Base-by-base conservation (phyloP, 163 green algal species). In the Chlamydomonas reinhardtii region DNA sequence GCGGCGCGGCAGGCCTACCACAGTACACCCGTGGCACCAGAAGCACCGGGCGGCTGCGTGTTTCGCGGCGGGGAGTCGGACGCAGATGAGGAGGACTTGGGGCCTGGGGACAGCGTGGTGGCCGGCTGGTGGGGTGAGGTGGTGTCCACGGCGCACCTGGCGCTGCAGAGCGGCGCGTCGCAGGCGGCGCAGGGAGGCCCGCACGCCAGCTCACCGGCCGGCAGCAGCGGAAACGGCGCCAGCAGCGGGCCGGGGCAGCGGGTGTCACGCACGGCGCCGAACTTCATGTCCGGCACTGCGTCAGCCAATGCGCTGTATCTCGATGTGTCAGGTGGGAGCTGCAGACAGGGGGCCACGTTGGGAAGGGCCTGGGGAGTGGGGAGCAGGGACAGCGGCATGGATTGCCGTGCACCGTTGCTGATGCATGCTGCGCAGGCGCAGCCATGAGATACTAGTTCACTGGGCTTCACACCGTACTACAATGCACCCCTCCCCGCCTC, bases 301-400 rank as follows among this genome's bases (percentile, higher is more conserved):
- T 31, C 34, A 2, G 62, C 66, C 17, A 68, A 76, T 31, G 65
- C 65, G 31, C 24, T 84, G n/a, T 32, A n/a, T 20, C 48, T 84
- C 24, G 77, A 84, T 24, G 77, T 84, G 43, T 34, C 77, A 76
- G 77, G 77, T 84, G 69, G 2, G 65, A 4, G n/a, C 62, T 22
- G 62, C 56, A 25, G 20, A 29, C 56, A 64, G 56, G 19, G 8
- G 19, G 56, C 20, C n/a, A n/a, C n/a, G n/a, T 64, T 64, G 56
- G 56, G 56, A 6, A 64, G 20, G 56, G 56, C 20, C 20, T 29
- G 17, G 8, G 17, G 17, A 22, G 56, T 12, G 56, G 19, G 56
- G 56, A 29, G 56, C 20, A n/a, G n/a, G n/a, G n/a, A n/a, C n/a
- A n/a, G 56, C 19, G 20, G 56, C 17, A 6, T 64, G 56, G 20